Percentiles rank a stretch among this genome's conserved stretches.
These are phyloP conservation scores for Poa annua DNA, from an alignment of 176 grass and related monocot genomes.

Conservation along the genomic window DNA sequence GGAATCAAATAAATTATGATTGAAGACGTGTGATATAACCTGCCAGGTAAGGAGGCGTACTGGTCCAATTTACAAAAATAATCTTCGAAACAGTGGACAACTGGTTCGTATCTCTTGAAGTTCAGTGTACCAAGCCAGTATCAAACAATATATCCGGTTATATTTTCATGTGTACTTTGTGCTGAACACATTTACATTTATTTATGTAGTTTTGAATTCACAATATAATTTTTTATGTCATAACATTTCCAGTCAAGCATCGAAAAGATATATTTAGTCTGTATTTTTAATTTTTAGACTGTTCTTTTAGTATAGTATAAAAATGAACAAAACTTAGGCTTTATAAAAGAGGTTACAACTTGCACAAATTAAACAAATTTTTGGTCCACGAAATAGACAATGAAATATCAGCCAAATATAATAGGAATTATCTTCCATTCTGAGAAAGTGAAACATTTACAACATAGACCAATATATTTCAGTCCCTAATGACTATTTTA, in stretches of 20 bases:
- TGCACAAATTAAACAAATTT: neutral
- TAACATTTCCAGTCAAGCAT: neutral
- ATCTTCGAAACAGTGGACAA: neutral
- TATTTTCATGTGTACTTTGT: neutral
- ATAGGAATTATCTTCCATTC: neutral
- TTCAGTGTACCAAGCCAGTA: neutral
- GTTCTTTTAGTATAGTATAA: neutral
- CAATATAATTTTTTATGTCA: neutral
- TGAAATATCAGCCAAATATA: neutral
- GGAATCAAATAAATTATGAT: neutral
- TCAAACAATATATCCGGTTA: neutral
- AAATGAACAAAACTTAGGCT: neutral
- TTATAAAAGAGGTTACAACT: neutral
- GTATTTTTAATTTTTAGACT: neutral
- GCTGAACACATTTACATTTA: neutral
- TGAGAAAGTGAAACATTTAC: neutral
- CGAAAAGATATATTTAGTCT: too few relatives aligned
- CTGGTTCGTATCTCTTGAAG: neutral
- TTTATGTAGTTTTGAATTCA: neutral
- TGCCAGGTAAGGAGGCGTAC: neutral
- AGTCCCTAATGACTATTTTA: neutral
- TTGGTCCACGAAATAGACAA: neutral
- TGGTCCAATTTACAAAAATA: slow-evolving; percentile 9
- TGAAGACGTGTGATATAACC: neutral
- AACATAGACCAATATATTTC: neutral